Conservation (phyloP, 2,329 filamentous ascomycete species). For the Akanthomyces dipterigenus region DNA sequence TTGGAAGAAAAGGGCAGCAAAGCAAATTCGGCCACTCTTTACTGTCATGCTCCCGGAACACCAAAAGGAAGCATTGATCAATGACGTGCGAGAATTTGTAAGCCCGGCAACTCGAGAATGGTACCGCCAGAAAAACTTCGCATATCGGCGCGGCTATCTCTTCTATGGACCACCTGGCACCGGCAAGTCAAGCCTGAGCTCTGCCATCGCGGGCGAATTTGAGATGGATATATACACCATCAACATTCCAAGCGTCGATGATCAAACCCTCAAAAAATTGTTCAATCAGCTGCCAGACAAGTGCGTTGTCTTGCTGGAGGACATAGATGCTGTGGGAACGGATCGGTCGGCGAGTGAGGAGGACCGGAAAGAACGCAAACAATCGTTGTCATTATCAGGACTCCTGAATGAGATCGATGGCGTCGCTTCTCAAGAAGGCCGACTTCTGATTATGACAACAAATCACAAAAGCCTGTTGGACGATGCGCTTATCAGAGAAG, state of each 20-base stretch:
- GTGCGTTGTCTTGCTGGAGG: constrained; percentile 49
- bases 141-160: constrained; percentile 46
- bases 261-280: constrained; percentile 41
- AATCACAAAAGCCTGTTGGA: constrained; percentile 59
- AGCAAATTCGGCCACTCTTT: not conserved
- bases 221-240: constrained; percentile 44
- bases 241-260: constrained; percentile 42
- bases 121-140: constrained; percentile 20
- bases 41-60: not conserved
- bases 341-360: not conserved
- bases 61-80: not conserved
- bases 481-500: constrained; percentile 53
- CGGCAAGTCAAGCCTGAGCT: constrained; percentile 51
- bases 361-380: not conserved
- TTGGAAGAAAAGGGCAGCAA: not conserved
- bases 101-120: not conserved
- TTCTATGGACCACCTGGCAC: constrained; percentile 59
- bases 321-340: constrained; percentile 39
- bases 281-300: constrained; percentile 44
- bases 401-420: constrained; percentile 64
- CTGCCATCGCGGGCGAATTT: constrained; percentile 45
- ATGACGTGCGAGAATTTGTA: constrained; percentile 2
- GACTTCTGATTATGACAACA: constrained; percentile 65
- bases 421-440: constrained; percentile 59
- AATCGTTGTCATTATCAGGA: constrained; percentile 45